Conservation (phyloP, 441 rosid genomes). For the Capsella rubella region DNA sequence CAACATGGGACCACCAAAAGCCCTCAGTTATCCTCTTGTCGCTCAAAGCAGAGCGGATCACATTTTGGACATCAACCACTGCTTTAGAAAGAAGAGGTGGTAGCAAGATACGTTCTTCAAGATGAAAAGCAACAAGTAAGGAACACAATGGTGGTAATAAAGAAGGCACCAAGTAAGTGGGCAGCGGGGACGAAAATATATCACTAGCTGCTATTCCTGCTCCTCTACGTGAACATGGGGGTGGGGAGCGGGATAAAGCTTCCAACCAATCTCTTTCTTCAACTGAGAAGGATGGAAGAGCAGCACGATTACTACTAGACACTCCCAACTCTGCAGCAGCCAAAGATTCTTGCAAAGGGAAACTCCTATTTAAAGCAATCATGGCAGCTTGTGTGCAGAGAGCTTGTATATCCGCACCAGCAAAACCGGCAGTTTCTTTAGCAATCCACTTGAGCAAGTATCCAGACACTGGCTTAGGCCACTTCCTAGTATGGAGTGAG, state of each 20-base stretch:
- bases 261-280: slow-evolving; percentile 98
- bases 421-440: slow-evolving; percentile 88
- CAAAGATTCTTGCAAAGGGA: slow-evolving; percentile 86
- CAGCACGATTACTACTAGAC: slow-evolving; percentile 60
- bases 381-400: slow-evolving; percentile 97
- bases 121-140: slow-evolving; percentile 78
- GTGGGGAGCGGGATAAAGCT: slow-evolving; percentile 88
- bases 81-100: slow-evolving; percentile 82
- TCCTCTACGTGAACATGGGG: slow-evolving; percentile 96
- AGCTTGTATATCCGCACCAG: slow-evolving; percentile 99
- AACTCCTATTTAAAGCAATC: slow-evolving; percentile 90
- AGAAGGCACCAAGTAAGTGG: slow-evolving; percentile 80
- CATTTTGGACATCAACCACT: slow-evolving; percentile 60
- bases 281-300: slow-evolving; percentile 82
- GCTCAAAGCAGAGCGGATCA: slow-evolving; percentile 65
- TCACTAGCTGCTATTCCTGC: slow-evolving; percentile 94
- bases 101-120: slow-evolving; percentile 80
- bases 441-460: slow-evolving; percentile 90
- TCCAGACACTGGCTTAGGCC: slow-evolving; percentile 96
- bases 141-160: slow-evolving; percentile 69
- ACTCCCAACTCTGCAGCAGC: slow-evolving; percentile 72
- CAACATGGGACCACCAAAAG: slow-evolving; percentile 75
- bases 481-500: slow-evolving; percentile 87
- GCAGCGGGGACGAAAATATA: slow-evolving; percentile 82
- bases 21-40: slow-evolving; percentile 59